phyloP scores from a whole-genome alignment of 768 basidiomycete species.

The Hydnomerulius pinastri region DNA sequence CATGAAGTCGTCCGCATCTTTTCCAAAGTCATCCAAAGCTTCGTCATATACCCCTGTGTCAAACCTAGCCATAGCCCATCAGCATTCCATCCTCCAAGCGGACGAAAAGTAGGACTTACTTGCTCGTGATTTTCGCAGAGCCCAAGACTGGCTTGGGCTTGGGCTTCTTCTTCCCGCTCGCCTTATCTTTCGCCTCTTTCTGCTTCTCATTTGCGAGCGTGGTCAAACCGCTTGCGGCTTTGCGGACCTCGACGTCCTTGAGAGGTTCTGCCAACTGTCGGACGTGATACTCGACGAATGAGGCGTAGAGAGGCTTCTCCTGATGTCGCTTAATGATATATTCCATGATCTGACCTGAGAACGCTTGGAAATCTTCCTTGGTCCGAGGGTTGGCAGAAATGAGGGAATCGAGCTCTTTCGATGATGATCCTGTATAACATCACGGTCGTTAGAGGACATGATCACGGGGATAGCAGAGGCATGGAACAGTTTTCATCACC shows the following conservation, averaged over 20 bases:
- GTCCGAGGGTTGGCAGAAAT: constrained; percentile 81
- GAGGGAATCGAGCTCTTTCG: constrained; percentile 66
- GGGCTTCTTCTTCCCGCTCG: constrained; percentile 87
- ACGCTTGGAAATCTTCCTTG: constrained; percentile 80
- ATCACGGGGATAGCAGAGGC: background rate
- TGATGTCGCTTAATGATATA: constrained; percentile 78
- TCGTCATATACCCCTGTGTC: constrained; percentile 87
- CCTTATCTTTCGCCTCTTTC: constrained; percentile 83
- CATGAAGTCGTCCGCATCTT: constrained; percentile 85
- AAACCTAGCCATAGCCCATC: constrained; percentile 47
- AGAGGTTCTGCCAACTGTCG: constrained; percentile 75
- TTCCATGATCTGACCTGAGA: constrained; percentile 76
- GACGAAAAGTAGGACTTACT: constrained; percentile 41
- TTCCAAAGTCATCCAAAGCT: constrained; percentile 85
- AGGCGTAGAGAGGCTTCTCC: constrained; percentile 76
- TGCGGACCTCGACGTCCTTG: constrained; percentile 89
- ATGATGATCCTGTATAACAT: constrained; percentile 56
- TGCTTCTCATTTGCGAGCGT: constrained; percentile 95
- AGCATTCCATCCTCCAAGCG: constrained; percentile 9
- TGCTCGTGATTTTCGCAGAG: constrained; percentile 62
- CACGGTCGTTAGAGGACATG: constrained; percentile 1
- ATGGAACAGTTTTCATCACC: constrained; percentile 42
- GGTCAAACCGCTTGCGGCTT: constrained; percentile 81
- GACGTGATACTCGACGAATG: constrained; percentile 84
- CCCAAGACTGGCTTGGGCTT: constrained; percentile 82